Base-by-base conservation (phyloP, 768 basidiomycete species). In the Plicaturopsis crispa region DNA sequence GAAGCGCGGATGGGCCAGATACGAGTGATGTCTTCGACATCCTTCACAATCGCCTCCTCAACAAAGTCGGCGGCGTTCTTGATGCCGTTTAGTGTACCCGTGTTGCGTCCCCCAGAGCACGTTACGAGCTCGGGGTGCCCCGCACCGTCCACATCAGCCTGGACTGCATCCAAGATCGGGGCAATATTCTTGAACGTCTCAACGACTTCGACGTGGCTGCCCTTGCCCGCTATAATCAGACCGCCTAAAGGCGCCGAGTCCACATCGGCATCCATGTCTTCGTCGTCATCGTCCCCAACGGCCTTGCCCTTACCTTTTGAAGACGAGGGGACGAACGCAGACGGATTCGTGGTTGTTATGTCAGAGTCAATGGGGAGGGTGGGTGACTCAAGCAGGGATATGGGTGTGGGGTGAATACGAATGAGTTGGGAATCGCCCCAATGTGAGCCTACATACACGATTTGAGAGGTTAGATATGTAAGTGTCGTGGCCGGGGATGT, bases 111-210 rank as follows among this genome's bases (percentile, higher is more conserved):
- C 4, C 92, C 92, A 3, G 88, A 92, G 49, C 86, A 88, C 1
- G 89, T 88, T 4, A 94, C 76, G 30, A 93, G n/a, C n/a, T n/a
- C n/a, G n/a, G n/a, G n/a, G n/a, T 86, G 80, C 11, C 80, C 79
- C 48, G 72, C 80, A 2, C 70, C 70, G 39, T 89, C 86, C 2
- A 64, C 59, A 54, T 91, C 86, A 4, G 79, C 80, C 16, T 89
- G 53, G n/a, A 75, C 65, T 10, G 84, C 85, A 52, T 96, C 92
- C 41, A 78, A 52, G 31, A 93, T 85, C 0, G 91, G 92, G 0
- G 83, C 87, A 45, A 94, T 70, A 48, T 90, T 92, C 43, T 73
- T 74, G 56, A 71, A 85, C 6, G 63, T 68, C 23, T 84, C 72
- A 16, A 90, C 45, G 6, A 84, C 70, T 16, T 70, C 64, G 5